Conservation (phyloP, 1,284 basidiomycete species). For the Malassezia japonica region DNA sequence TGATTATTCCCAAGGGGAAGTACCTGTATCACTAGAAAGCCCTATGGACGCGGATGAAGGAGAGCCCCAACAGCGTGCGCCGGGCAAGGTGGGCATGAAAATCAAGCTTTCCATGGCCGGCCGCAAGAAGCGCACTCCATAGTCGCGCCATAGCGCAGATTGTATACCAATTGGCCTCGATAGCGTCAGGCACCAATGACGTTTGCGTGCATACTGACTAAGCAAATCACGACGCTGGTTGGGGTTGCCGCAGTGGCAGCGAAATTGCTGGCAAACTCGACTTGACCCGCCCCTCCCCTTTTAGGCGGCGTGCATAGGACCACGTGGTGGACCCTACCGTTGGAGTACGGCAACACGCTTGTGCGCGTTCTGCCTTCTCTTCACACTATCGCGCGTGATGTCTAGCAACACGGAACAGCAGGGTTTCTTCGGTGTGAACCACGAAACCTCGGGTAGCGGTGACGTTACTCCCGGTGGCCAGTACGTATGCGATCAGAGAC, state of each 20-base stretch:
- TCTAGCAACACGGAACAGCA: constrained; percentile 1
- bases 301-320: too few relatives aligned
- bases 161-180: too few relatives aligned
- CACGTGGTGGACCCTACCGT: too few relatives aligned
- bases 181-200: too few relatives aligned
- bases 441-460: constrained; percentile 13
- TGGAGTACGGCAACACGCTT: too few relatives aligned
- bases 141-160: not conserved
- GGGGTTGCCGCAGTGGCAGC: too few relatives aligned
- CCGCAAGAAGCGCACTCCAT: constrained; percentile 11
- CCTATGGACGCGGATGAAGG: not conserved
- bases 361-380: too few relatives aligned
- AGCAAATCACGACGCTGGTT: too few relatives aligned
- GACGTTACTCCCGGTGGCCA: constrained; percentile 11
- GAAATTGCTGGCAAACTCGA: too few relatives aligned
- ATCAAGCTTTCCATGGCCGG: constrained; percentile 16
- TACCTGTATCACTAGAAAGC: not conserved
- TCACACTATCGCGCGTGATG: too few relatives aligned
- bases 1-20: not conserved
- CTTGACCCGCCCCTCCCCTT: too few relatives aligned
- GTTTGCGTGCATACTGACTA: too few relatives aligned
- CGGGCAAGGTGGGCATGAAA: constrained; percentile 15
- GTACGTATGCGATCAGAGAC: constrained; percentile 1
- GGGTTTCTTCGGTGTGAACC: constrained; percentile 12
- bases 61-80: not conserved